Evolutionary conservation across 768 basidiomycete genomes (phyloP), one percentile per base, ranked within the genome.

Genomic region (Agaricus blazei): DNA sequence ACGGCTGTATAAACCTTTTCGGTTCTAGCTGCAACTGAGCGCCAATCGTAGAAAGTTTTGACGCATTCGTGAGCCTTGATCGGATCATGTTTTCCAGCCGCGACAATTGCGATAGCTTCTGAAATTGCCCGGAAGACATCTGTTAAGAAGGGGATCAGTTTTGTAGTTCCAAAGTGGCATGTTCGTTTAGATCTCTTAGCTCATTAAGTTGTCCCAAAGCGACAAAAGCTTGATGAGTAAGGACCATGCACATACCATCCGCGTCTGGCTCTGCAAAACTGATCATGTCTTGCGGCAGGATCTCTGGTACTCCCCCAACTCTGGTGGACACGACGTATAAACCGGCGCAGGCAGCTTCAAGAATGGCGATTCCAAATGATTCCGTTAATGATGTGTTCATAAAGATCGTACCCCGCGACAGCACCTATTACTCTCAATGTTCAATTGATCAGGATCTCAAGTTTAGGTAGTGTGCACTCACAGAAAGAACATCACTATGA

Each of bases 381-480:
- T 99, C 97, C 0, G 97, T 99, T 24, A 99, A 78, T 0, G 93
- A 95, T 0, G 97, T 95, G 64, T 95, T 97, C 75, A 99, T 77
- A 71, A 88, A 99, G 58, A 99, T 94, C 11, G 90, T 79, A 1
- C 95, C 97, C 42, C 84, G 84, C 6, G 77, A 75, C 9, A 99
- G 79, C n/a, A 97, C 85, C 92, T 94, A 60, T 12, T 0, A 27
- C 31, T 19, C 34, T 19, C 42, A 47, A 26, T 41, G 12, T 29
- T 27, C 24, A 56, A 19, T 28, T 27, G 14, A 27, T 15, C 43
- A 43, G 50, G 12, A 24, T n/a, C 23, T 26, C 43, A 34, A 24
- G 37, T 48, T 11, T 26, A 24, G 3, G 19, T 37, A 9, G 9
- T 19, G 46, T 11, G 29, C 3, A 71, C 85, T 56, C 59, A 92